Evolutionary conservation across 2,329 filamentous ascomycete genomes (phyloP).

Genomic region (Curvularia hawaiiensis): DNA sequence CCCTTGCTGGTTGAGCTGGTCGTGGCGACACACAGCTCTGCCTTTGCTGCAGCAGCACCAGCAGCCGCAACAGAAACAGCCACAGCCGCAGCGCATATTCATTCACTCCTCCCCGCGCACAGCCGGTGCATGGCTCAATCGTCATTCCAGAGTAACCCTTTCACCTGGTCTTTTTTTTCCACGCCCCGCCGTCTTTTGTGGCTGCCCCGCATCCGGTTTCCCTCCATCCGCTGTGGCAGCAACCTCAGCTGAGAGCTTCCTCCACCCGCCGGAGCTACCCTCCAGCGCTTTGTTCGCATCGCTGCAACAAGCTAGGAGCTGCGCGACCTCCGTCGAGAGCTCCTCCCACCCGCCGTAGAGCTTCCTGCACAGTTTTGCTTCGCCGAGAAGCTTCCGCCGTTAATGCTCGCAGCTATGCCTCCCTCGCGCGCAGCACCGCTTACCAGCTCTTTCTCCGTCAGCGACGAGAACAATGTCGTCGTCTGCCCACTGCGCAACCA

Average conservation of each 20-base stretch:
- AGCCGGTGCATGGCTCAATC: constrained; percentile 4
- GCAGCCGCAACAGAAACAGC: background rate
- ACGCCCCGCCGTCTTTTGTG: constrained; percentile 14
- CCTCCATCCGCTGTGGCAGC: constrained; percentile 17
- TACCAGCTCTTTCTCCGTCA: constrained; percentile 89
- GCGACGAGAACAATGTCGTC: constrained; percentile 92
- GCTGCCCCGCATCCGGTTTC: constrained; percentile 19
- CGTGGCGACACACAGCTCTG: constrained; percentile 18
- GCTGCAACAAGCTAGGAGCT: constrained; percentile 6
- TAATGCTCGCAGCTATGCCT: constrained; percentile 71
- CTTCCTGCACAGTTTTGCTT: constrained; percentile 13
- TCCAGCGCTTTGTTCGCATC: constrained; percentile 3
- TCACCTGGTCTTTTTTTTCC: constrained; percentile 8
- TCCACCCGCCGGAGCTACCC: constrained; percentile 8
- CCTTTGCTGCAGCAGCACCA: constrained; percentile 2
- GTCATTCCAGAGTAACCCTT: constrained; percentile 9
- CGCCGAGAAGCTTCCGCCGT: constrained; percentile 21
- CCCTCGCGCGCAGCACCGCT: constrained; percentile 77
- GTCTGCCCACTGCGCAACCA: constrained; percentile 95
- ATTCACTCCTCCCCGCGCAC: constrained; percentile 2
- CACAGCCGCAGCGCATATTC: constrained; percentile 4
- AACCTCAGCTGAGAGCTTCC: constrained; percentile 14
- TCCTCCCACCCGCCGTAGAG: constrained; percentile 2
- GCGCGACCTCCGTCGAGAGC: constrained; percentile 9
- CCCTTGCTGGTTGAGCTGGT: constrained; percentile 13